Base-by-base conservation (phyloP, 1,284 basidiomycete genomes). In the Ganoderma multipileum region DNA sequence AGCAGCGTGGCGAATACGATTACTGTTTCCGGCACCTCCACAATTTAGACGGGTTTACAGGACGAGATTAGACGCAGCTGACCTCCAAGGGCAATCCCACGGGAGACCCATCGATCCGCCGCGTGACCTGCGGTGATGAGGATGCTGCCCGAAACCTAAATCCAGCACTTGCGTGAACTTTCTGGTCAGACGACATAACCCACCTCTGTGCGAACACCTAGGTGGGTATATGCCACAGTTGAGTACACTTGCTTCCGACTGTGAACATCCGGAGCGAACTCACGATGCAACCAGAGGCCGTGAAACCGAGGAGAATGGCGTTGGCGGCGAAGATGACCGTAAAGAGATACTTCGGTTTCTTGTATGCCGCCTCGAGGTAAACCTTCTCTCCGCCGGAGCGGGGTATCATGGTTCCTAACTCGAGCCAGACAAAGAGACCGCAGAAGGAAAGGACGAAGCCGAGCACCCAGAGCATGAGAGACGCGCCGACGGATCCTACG, bases 311-410 rank as follows among this genome's bases (percentile, higher is more conserved):
- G 9, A 91, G 80, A 30, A 92, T 77, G 2, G 87, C 86, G 74
- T 92, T 90, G 1, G 84, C 77, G 0, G 88, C 85, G 72, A 86
- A 93, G 7, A 85, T 75, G 69, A 89, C 89, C 3, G 89, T 90
- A 6, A 82, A 83, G 64, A 93, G 77, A 75, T 88, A 89, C 63
- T 83, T 84, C 3, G 92, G 92, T 38, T 81, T 82, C 63, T 86
- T 84, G 78, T 88, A 94, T 20, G 91, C 85, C 67, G 84, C 91
- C 71, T 93, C 91, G 36, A 94, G 81, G 75, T 94, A 94, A 50
- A 89, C 91, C 79, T 92, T 92, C 81, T 94, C 92, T n/a, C 89
- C 92, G 0, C 92, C 92, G 64, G 74, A 76, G 1, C 63, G 59
- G 14, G 74, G 75, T 74, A 86, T 78, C 74, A 91, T 89, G 20